Evolutionary conservation across 169 alveolate species (phyloP), one percentile per base, ranked within the genome.

Genomic region (Condylostoma magnum): DNA sequence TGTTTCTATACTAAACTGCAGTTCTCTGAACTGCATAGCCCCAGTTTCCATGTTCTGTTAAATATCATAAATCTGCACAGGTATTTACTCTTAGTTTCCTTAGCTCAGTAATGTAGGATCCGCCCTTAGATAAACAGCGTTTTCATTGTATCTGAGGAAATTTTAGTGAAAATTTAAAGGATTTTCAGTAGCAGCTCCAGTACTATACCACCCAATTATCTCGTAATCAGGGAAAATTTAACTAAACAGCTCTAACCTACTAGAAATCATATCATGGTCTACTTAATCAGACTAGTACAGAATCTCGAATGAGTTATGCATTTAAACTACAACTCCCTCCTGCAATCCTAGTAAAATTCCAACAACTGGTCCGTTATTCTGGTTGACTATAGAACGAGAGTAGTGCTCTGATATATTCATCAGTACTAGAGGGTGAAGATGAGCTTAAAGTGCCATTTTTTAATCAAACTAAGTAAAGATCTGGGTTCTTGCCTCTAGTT

Each of bases 121-220:
- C 8, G 54, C 33, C 53, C n/a, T 15, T 3, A 69, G 37, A 27
- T 60, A 69, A 20, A 46, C 27, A 15, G 65, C 28, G 22, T 46
- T 18, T 20, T 46, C 78, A 30, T 22, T 55, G 34, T 53, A 68
- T 22, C 15, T 44, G 4, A 25, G 36, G 22, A 69, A 33, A 43
- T 34, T 27, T 6, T 37, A 27, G 36, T 60, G 78, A 44, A 50
- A 12, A 2, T 25, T n/a, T 53, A 50, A n/a, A 20, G 50, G 75
- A 30, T 27, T 6, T 55, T 5, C 51, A 50, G 8, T 6, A 18
- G 22, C 36, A 22, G 50, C 18, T 48, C 75, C 81, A 18, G 85
- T 57, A 0, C 87, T 55, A 63, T 85, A 85, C 92, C 92, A 85
- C 8, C 92, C 92, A 28, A 85, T 27, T 55, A 81, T 74, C 33